Conservation (phyloP, 345 rosid species). For the Abelmoschus esculentus region DNA sequence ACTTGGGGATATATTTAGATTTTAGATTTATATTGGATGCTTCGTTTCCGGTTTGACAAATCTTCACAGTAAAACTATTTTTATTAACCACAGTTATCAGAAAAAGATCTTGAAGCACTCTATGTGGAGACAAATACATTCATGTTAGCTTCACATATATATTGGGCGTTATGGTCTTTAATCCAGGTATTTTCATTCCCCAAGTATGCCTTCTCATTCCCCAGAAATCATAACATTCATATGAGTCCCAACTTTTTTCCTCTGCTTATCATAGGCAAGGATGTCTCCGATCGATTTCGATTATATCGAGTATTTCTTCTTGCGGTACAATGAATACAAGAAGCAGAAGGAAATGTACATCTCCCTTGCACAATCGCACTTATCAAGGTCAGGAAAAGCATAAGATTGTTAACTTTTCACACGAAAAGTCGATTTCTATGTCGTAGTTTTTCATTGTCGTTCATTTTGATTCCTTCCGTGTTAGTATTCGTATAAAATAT, state of each 20-base stretch:
- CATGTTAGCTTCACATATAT: conserved; percentile 74
- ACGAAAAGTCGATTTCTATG: background rate
- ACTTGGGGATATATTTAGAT: background rate
- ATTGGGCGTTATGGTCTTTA: conserved; percentile 91
- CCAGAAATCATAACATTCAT: background rate
- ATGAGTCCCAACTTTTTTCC: background rate
- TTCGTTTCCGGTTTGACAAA: background rate
- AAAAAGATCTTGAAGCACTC: conserved; percentile 56
- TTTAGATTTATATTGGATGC: background rate
- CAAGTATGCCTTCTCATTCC: background rate
- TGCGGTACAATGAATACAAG: conserved; percentile 80
- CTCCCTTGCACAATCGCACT: conserved; percentile 48
- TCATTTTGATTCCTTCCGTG: background rate
- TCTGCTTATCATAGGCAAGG: conserved; percentile 49
- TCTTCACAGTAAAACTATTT: background rate
- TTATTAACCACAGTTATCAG: conserved; percentile 39
- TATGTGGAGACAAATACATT: conserved; percentile 61
- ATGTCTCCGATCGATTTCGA: conserved; percentile 90
- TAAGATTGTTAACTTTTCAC: background rate
- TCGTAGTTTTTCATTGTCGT: background rate
- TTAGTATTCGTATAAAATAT: conserved; percentile 11
- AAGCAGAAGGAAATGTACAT: conserved; percentile 50
- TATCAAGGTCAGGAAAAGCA: conserved; percentile 23
- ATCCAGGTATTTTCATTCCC: conserved; percentile 54
- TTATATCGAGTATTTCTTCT: conserved; percentile 74